A percentile compares a stretch with the other conserved stretches of the same genome.
Conservation (phyloP, 129 eudicot genomes). For the Gnaphalium uliginosum region DNA sequence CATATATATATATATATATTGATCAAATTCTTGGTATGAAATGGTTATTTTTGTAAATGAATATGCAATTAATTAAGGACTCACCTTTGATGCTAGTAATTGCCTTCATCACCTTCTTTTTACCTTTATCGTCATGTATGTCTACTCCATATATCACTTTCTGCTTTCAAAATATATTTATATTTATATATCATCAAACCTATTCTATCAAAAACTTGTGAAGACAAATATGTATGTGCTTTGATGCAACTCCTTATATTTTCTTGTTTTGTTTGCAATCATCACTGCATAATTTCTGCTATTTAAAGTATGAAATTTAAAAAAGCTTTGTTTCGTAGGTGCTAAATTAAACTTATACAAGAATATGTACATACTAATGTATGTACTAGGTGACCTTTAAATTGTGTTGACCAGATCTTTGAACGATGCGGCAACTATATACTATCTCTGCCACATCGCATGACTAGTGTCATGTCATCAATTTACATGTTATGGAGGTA, state of each 20-base stretch:
- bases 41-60: neutral
- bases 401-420: no score
- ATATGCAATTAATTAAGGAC: neutral
- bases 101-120: slow-evolving; percentile 35
- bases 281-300: neutral
- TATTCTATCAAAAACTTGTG: neutral
- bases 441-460: no score
- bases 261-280: no score
- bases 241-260: neutral
- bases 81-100: slow-evolving; percentile 26
- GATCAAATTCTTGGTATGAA: neutral
- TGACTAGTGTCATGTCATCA: no score
- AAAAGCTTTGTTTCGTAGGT: neutral
- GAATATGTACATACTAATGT: no score
- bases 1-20: no score
- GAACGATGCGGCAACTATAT: no score
- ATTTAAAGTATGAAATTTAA: no score
- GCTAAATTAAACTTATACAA: no score
- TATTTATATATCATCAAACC: neutral
- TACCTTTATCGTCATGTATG: slow-evolving; percentile 26
- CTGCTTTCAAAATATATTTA: slow-evolving; percentile 6
- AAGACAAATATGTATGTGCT: neutral
- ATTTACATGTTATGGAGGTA: no score
- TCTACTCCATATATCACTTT: slow-evolving; percentile 20
- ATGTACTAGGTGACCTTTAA: no score